Base-by-base conservation (phyloP, 73 alveolate species). In the Paramecium octaurelia region DNA sequence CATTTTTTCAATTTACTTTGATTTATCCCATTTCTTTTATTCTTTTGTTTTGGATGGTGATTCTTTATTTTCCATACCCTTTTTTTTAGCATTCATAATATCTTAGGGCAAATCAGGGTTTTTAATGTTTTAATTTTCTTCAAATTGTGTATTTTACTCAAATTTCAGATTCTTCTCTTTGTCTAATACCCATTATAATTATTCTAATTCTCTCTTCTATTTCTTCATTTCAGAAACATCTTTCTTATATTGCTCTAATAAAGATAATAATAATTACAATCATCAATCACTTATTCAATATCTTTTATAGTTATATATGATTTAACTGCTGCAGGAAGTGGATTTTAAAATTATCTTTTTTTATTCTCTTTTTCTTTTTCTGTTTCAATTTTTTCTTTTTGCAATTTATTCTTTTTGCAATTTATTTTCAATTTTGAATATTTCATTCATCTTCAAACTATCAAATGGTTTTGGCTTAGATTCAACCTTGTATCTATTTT, bases 361-460 rank as follows among this genome's bases (percentile, higher is more conserved):
- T 36, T 40, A 34, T 73, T 36, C 16, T 73, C 87, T 35, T 73
- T 73, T 36, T 40, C 59, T 29, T 20, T 31, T 20, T 73, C 87
- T n/a, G n/a, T n/a, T n/a, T n/a, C n/a, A 35, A 21, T 43, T 36
- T 40, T 35, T 38, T 73, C 42, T 18, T 73, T 36, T 73, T 73
- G 8, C 42, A 35, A 21, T 43, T 36, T 40, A 12, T 38, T 73
- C 42, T 18, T 73, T 36, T 73, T 73, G 8, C 42, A 73, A 73
- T 40, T 73, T 73, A 1, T 38, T 40, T 40, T 73, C 87, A 36
- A 40, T 40, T 73, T 40, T 73, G 59, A 73, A 73, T 36, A 73
- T 73, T 73, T 73, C 87, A 73, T 73, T 73, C 59, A 35, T 73
- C 64, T 40, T 40, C 87, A 73, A 73, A 73, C 14, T 34, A 73